A percentile compares a stretch with the other conserved stretches of the same genome.
Evolutionary conservation across 2,329 filamentous ascomycete genomes (phyloP).

Genomic region (Sphaerulina musiva): DNA sequence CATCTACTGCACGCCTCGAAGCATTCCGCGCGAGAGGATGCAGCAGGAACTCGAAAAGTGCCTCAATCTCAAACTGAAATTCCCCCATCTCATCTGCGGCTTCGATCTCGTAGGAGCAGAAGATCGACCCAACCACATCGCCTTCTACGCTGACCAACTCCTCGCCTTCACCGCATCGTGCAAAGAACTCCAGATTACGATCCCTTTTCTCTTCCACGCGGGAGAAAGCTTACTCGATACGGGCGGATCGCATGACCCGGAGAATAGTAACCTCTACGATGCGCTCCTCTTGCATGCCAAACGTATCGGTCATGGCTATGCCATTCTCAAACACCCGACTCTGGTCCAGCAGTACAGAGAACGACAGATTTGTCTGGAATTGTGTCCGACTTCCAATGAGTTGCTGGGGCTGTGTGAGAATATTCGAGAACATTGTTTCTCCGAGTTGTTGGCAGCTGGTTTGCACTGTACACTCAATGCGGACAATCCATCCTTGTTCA

Average conservation of each 20-base stretch:
- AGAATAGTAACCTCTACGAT: constrained; percentile 59
- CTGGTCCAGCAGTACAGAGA: constrained; percentile 61
- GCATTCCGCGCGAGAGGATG: constrained; percentile 48
- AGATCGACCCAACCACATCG: constrained; percentile 55
- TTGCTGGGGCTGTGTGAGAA: constrained; percentile 62
- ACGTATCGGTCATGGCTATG: constrained; percentile 68
- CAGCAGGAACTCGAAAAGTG: constrained; percentile 54
- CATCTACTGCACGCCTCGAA: constrained; percentile 64
- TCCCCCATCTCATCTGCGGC: constrained; percentile 57
- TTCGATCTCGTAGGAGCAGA: constrained; percentile 65
- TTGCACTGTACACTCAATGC: constrained; percentile 68
- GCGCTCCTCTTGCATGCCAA: constrained; percentile 59
- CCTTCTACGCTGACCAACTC: constrained; percentile 54
- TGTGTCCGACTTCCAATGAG: constrained; percentile 73
- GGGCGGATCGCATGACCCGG: constrained; percentile 53
- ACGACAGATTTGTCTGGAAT: constrained; percentile 62
- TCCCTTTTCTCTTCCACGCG: constrained; percentile 71
- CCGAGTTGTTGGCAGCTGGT: constrained; percentile 62
- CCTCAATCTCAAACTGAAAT: constrained; percentile 55
- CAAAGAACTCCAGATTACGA: constrained; percentile 43
- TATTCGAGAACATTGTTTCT: constrained; percentile 60
- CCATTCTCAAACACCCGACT: constrained; percentile 59
- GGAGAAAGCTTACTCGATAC: constrained; percentile 63
- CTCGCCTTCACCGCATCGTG: constrained; percentile 53
- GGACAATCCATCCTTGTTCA: constrained; percentile 68